Evolutionary conservation across 2,329 filamentous ascomycete genomes (phyloP), one percentile per base, ranked within the genome.

Genomic region (Graphium sp.): DNA sequence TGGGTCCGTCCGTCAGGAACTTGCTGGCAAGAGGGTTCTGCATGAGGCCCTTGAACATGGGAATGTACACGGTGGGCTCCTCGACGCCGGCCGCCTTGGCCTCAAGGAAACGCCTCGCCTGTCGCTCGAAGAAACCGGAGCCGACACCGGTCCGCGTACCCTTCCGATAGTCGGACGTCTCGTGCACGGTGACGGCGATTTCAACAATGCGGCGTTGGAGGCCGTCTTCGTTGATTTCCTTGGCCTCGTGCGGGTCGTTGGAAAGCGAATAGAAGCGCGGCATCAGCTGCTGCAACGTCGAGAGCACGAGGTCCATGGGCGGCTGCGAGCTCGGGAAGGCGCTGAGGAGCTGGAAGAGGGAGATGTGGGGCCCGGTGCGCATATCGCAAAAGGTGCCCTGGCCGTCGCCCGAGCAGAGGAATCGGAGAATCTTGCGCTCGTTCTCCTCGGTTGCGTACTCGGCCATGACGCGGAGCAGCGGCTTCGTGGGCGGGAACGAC

Each of bases 41-140:
- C 89, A 98, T 98, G 24, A 98, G 62, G 1, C 89, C 89, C 45
- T 92, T 84, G 68, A 98, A 98, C 82, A 98, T 94, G 41, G 89
- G 89, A 5, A 95, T 61, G 40, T 81, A 74, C 21, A 32, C 29
- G 39, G 83, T 68, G 3, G 54, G 62, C 27, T 55, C 48, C 35
- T 51, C 50, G 31, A 66, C 59, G 26, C 76, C 77, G 3, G 62
- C 54, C 19, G 62, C 54, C 46, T 82, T 71, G 1, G 78, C 73
- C 10, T 67, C 64, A 40, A 87, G 65, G 46, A 80, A 79, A 38
- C 66, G 64, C 22, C 65, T 63, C 0, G 89, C 85, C 42, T 91
- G 67, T 18, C 83, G 74, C 53, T 95, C 85, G 43, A 98, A 78
- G 57, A 85, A 95, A 11, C 89, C 89, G 11, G 84, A 93, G 26